Base-by-base conservation (phyloP, 768 basidiomycete species). In the Amylocystis lapponica region DNA sequence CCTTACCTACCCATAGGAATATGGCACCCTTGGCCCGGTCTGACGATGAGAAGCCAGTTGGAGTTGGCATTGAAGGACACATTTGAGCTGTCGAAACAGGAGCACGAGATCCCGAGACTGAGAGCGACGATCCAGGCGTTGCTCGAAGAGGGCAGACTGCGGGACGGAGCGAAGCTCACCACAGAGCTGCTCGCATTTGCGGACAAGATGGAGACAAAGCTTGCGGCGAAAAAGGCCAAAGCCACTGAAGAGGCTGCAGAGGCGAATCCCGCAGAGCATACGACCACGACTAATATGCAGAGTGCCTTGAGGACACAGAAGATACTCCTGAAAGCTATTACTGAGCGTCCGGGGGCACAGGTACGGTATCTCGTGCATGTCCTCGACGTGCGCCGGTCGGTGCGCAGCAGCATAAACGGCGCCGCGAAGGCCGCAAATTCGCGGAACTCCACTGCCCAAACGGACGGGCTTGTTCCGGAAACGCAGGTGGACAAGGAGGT, bases 91-190 rank as follows among this genome's bases (percentile, higher is more conserved):
- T 17, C 36, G 12, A 26, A 45, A 26, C 25, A 39, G 27, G 47
- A 46, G 26, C 21, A 30, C 13, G 51, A 56, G 14, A 46, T 52
- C 33, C 27, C 38, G 30, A 35, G 39, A 2, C 34, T 53, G 37
- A 46, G 34, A 27, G 47, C 34, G 4, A 54, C 49, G 5, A 19
- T 56, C 27, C 37, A 43, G 4, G 27, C 16, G 5, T 49, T 59
- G 11, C 17, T 39, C 11, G 40, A 43, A 7, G 45, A 49, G 32
- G 55, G 55, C 2, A 44, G 46, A 5, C 43, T 59, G 19, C 33
- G 39, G 4, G 32, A 31, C 6, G 55, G 55, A 1, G 56, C 57
- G 32, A 52, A 53, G 50, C 46, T 57, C 23, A 39, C 46, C 4
- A 51, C 36, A 5, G 52, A 48, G 40, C 51, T 55, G 11, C 20